A percentile compares a stretch with the other conserved stretches of the same genome.
These are phyloP conservation scores for Macroventuria anomochaeta DNA, from an alignment of 2,329 filamentous ascomycete genomes.

Conservation along the genomic window DNA sequence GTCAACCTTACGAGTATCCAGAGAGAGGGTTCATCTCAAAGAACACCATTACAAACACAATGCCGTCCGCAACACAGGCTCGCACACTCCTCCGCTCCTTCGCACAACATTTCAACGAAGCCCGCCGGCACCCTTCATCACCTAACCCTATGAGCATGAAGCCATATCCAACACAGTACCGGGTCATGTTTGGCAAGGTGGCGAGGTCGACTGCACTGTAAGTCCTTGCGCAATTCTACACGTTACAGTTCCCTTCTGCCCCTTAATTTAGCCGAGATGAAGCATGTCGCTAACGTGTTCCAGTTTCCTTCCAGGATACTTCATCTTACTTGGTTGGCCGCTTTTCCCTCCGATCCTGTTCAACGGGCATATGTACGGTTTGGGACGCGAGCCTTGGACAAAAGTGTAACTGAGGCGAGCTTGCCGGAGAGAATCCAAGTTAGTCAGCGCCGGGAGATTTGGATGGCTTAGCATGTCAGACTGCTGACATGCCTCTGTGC, in stretches of 20 bases:
- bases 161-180: conserved; percentile 7
- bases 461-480: no score
- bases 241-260: background rate
- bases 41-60: background rate
- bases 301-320: conserved; percentile 6
- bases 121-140: background rate
- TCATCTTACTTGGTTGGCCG: conserved; percentile 8
- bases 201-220: conserved; percentile 5
- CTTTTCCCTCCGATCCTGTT: conserved; percentile 12
- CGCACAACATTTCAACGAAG: background rate
- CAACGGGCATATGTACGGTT: conserved; percentile 8
- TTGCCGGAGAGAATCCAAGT: no score
- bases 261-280: background rate
- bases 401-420: no score
- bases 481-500: no score
- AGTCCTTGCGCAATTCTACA: background rate
- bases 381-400: conserved; percentile 4
- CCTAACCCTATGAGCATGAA: background rate
- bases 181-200: conserved; percentile 2
- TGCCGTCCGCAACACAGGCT: conserved; percentile 2
- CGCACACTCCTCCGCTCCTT: conserved; percentile 11
- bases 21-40: no score
- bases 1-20: no score
- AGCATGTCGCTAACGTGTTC: background rate
- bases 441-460: no score